Percentiles rank a stretch among this genome's conserved stretches.
These are phyloP conservation scores for Xerophyta viscosa DNA, from an alignment of 106 monocot genomes.

Conservation along the genomic window DNA sequence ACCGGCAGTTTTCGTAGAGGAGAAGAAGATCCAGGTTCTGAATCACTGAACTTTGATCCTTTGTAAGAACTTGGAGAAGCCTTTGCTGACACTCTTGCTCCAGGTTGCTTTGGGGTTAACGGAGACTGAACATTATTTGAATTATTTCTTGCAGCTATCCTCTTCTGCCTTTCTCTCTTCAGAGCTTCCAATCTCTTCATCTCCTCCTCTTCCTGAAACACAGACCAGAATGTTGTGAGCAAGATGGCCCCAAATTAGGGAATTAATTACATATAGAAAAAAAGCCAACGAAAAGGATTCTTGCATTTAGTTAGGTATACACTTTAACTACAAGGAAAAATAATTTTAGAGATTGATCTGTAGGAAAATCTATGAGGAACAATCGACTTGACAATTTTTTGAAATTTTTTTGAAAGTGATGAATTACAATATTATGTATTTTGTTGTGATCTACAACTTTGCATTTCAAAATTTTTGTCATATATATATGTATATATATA, in stretches of 20 bases:
- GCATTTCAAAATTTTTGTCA: too few species aligned
- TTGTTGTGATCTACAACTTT: too few species aligned
- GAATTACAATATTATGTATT: too few species aligned
- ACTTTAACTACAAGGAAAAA: too few species aligned
- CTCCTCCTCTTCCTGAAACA: slow-evolving; percentile 73
- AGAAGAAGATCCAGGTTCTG: slow-evolving; percentile 43
- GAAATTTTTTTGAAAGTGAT: too few species aligned
- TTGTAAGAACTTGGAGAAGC: slow-evolving; percentile 35
- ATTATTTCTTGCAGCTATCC: slow-evolving; percentile 71
- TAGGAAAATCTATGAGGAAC: too few species aligned
- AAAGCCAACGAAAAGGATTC: too few species aligned
- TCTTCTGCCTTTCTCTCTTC: slow-evolving; percentile 79
- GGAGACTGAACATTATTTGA: slow-evolving; percentile 27
- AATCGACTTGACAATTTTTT: too few species aligned
- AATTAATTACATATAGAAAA: not conserved
- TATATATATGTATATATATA: too few species aligned
- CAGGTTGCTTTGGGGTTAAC: slow-evolving; percentile 23
- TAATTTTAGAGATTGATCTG: too few species aligned
- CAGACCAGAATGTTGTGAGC: not conserved
- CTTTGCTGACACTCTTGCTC: slow-evolving; percentile 26
- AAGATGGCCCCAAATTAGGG: not conserved
- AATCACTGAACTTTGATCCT: slow-evolving; percentile 63
- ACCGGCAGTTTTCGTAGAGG: slow-evolving; percentile 30
- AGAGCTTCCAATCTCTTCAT: slow-evolving; percentile 68
- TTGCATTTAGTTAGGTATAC: too few species aligned